These are phyloP conservation scores for Biscogniauxia marginata DNA, from an alignment of 2,329 filamentous ascomycete species.

Conservation along the genomic window DNA sequence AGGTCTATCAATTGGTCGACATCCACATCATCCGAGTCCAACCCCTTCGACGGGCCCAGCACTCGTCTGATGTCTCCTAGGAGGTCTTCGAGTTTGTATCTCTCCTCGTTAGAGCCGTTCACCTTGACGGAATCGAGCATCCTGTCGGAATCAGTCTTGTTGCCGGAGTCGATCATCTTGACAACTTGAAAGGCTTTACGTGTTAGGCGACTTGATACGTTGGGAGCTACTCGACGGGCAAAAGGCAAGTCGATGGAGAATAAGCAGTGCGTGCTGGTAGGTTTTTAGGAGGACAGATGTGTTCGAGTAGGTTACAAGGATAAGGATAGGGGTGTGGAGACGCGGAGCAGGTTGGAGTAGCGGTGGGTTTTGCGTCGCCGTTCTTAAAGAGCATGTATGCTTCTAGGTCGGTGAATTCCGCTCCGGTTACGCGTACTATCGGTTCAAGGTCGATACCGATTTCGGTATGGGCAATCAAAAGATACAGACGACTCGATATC, in stretches of 20 bases:
- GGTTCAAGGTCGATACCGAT: not conserved
- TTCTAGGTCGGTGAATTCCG: not conserved
- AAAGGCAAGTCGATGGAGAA: not conserved
- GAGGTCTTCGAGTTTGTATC: constrained; percentile 55
- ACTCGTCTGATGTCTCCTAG: constrained; percentile 70
- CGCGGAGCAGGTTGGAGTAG: not conserved
- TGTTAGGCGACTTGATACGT: not conserved
- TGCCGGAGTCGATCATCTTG: not conserved
- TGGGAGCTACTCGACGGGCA: not conserved
- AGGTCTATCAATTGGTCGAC: constrained; percentile 66
- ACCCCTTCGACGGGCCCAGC: constrained; percentile 76
- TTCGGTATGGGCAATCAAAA: not conserved
- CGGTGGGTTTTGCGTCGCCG: not conserved
- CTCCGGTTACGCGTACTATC: not conserved
- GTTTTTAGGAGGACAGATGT: not conserved
- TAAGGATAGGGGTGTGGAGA: not conserved
- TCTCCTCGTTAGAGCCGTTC: not conserved
- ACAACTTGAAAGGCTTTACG: not conserved
- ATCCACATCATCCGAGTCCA: constrained; percentile 80
- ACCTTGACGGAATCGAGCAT: not conserved
- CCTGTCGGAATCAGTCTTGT: not conserved
- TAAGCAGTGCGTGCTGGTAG: not conserved
- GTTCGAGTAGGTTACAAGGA: not conserved
- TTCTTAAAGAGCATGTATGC: not conserved
- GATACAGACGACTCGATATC: not conserved